These are phyloP conservation scores for Fusarium bactridioides DNA, from an alignment of 2,329 filamentous ascomycete species.

Conservation along the genomic window DNA sequence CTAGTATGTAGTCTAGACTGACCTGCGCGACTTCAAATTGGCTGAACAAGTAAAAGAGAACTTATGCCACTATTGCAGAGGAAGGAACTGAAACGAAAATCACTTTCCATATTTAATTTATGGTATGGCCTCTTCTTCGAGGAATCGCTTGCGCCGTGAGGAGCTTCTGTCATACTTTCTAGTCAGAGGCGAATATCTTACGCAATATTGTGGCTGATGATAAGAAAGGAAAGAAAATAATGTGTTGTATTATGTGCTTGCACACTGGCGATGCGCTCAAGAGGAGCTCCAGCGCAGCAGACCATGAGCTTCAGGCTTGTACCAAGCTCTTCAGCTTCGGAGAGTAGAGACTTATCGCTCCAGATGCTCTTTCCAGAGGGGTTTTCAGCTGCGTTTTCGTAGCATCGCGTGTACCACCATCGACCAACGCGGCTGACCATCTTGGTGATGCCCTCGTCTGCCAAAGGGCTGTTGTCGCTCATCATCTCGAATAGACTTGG, in stretches of 20 bases:
- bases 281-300: conserved; percentile 85
- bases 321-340: conserved; percentile 85
- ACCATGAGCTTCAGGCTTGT: conserved; percentile 92
- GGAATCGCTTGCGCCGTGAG: neutral
- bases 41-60: conserved; percentile 6
- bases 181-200: neutral
- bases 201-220: conserved; percentile 6
- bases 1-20: conserved; percentile 39
- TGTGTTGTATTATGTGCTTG: conserved; percentile 37
- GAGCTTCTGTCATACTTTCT: neutral
- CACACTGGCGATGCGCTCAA: conserved; percentile 59
- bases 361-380: conserved; percentile 71
- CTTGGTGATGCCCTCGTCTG: too few relatives aligned
- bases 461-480: conserved; percentile 38
- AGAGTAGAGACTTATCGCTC: conserved; percentile 75
- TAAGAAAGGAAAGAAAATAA: conserved; percentile 8
- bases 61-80: neutral
- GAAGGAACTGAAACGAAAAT: neutral
- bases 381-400: conserved; percentile 71
- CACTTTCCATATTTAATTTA: neutral
- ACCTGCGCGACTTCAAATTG: conserved; percentile 37
- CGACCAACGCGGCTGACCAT: conserved; percentile 82
- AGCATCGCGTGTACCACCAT: conserved; percentile 97
- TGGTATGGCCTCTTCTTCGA: conserved; percentile 3
- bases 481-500: too few relatives aligned